These are phyloP conservation scores for Hypoxylon sp. DNA, from an alignment of 2,329 filamentous ascomycete species.

Conservation along the genomic window DNA sequence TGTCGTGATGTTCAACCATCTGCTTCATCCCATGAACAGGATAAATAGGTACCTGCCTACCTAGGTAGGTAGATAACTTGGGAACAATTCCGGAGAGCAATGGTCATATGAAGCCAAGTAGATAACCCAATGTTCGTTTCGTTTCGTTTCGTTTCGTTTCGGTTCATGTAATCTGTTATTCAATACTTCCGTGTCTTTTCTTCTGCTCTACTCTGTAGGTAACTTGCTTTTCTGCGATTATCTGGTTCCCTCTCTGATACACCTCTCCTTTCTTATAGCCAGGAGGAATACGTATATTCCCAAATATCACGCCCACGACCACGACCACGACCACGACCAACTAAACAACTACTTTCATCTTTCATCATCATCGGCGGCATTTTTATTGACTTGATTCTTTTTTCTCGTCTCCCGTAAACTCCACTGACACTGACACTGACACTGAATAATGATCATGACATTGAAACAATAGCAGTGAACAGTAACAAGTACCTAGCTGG, in stretches of 20 bases:
- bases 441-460: too few relatives aligned
- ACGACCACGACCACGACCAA: conserved; percentile 8
- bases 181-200: conserved; percentile 14
- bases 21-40: too few relatives aligned
- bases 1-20: too few relatives aligned
- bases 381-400: conserved; percentile 20
- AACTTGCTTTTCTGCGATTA: conserved; percentile 5
- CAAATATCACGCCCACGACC: too few relatives aligned
- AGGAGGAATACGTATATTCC: too few relatives aligned
- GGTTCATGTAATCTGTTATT: conserved; percentile 17
- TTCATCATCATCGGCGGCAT: conserved; percentile 16
- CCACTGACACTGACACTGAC: conserved; percentile 2
- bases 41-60: too few relatives aligned
- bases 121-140: neutral
- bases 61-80: too few relatives aligned
- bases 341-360: neutral
- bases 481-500: conserved; percentile 4
- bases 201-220: conserved; percentile 4
- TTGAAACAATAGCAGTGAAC: too few relatives aligned
- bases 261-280: neutral
- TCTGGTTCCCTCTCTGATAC: neutral
- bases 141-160: too few relatives aligned
- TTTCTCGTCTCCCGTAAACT: conserved; percentile 26
- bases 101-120: too few relatives aligned
- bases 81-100: too few relatives aligned